Conservation (phyloP, 1,284 basidiomycete species). For the Microbotryum scabiosae region DNA sequence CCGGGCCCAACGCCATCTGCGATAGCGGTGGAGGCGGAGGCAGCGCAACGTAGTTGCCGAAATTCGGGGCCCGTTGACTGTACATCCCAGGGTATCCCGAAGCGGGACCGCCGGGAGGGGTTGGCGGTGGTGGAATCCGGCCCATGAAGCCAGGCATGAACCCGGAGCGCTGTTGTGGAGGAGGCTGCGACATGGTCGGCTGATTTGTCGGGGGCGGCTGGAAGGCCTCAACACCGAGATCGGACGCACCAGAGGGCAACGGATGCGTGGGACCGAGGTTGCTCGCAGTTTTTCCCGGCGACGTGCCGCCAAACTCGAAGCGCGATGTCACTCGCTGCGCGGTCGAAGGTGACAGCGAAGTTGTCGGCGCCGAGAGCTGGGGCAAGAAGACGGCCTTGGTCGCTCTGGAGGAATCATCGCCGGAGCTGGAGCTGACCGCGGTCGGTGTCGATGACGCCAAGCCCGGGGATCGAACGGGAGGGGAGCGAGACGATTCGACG, state of each 20-base stretch:
- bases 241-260: background rate
- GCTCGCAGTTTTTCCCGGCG: background rate
- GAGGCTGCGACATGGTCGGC: too few relatives aligned
- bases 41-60: too few relatives aligned
- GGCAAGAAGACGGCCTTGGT: conserved; percentile 22
- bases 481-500: conserved; percentile 9
- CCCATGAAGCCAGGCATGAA: too few relatives aligned
- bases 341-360: conserved; percentile 19
- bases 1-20: too few relatives aligned
- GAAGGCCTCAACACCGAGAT: background rate
- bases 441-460: background rate
- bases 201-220: background rate
- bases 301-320: conserved; percentile 19
- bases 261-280: background rate
- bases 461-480: background rate
- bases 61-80: background rate
- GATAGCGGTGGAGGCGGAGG: too few relatives aligned
- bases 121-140: background rate
- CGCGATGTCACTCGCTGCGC: conserved; percentile 12
- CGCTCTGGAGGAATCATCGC: conserved; percentile 9
- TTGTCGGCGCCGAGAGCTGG: conserved; percentile 23
- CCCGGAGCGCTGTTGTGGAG: too few relatives aligned
- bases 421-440: background rate
- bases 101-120: background rate
- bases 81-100: background rate